phyloP scores from a whole-genome alignment of 345 rosid genomes.

The Erucastrum elatum region DNA sequence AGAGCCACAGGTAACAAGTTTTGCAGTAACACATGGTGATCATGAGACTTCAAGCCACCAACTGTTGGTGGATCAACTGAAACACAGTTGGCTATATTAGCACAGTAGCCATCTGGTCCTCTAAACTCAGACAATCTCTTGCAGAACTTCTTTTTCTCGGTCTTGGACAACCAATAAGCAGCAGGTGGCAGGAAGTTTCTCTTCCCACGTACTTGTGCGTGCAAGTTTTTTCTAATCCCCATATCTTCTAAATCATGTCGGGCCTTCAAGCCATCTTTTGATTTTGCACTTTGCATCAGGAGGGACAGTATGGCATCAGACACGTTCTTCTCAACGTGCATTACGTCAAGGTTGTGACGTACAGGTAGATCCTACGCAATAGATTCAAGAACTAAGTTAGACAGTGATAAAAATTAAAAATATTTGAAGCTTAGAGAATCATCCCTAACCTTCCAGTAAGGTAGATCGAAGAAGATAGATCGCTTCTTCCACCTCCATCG shows the following conservation, averaged over 20 bases:
- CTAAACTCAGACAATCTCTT: neutral
- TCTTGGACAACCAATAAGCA: neutral
- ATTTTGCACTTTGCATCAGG: neutral
- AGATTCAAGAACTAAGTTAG: neutral
- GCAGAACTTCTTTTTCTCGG: neutral
- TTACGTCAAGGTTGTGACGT: neutral
- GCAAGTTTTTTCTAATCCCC: neutral
- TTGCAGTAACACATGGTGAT: neutral
- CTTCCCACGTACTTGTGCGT: neutral
- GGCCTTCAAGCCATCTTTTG: neutral
- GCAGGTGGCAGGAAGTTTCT: neutral
- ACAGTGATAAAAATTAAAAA: neutral
- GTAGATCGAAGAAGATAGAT: neutral
- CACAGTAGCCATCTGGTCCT: neutral
- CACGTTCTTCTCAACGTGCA: neutral
- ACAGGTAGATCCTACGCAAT: neutral
- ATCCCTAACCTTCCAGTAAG: neutral
- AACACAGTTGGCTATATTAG: neutral
- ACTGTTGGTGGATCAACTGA: neutral
- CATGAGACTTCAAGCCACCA: neutral
- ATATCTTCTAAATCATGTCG: neutral
- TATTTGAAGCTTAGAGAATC: neutral
- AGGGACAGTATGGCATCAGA: neutral
- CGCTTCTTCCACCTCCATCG: neutral
- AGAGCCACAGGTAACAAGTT: neutral